Evolutionary conservation across 1,284 basidiomycete species (phyloP), one percentile per base, ranked within the genome.

Genomic region (Rhodotorula sp.): DNA sequence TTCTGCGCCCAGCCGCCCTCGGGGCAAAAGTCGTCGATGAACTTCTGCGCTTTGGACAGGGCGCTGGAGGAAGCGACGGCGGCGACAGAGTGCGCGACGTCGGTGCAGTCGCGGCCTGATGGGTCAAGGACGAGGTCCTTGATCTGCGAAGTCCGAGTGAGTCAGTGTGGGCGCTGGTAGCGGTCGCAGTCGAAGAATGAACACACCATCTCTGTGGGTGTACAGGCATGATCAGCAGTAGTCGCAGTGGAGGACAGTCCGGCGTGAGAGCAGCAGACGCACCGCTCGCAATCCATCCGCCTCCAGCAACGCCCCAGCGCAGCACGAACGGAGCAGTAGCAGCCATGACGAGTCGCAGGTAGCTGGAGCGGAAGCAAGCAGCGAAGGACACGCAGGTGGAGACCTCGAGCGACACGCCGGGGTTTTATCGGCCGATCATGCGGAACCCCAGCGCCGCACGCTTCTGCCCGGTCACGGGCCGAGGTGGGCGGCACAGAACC

Each of bases 51-150:
- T 34, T 55, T 55, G 34, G 17, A 16, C 16, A 55, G 27, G 5
- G 54, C 34, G 54, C 54, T 27, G 34, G 54, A 55, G 5, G 48
- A 49, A 49, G 34, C 54, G 54, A 55, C 54, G 5, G 54, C 54
- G 4, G 25, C 54, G 16, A 55, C 54, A 21, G 54, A 27, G 17
- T 55, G 54, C 34, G 27, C 34, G 54, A 55, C 54, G 34, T 55
- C 54, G 9, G 27, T 34, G 27, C 17, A 27, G 7, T 41, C 54
- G 34, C 54, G 54, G 8, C 27, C 54, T 27, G 54, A 13, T 8
- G 54, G 54, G 54, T 55, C 54, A 17, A 55, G 54, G 13, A 55
- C 54, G 17, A 55, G 54, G 54, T 55, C 54, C 54, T 55, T 55
- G 34, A 21, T 16, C 53, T 54, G 53, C 34, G 5, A 34, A 34